Conservation (phyloP, 768 basidiomycete genomes). For the Collybia mongolica region DNA sequence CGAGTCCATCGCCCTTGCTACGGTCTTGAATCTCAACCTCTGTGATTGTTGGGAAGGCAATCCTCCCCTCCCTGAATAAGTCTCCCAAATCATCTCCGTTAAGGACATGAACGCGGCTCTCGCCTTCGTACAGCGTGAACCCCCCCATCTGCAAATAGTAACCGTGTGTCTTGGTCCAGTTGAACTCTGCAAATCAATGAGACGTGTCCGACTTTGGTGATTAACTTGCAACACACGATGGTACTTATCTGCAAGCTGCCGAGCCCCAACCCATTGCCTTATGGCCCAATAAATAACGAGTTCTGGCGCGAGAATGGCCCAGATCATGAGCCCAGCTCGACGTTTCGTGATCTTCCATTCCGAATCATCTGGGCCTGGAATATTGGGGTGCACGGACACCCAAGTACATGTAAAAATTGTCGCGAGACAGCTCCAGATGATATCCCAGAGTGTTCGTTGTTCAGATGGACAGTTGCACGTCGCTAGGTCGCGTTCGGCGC, state of each 20-base stretch:
- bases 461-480: too few relatives aligned
- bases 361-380: neutral
- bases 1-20: too few relatives aligned
- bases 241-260: neutral
- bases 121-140: neutral
- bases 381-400: neutral
- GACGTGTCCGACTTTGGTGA: neutral
- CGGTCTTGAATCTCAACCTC: too few relatives aligned
- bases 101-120: too few relatives aligned
- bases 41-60: too few relatives aligned
- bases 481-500: too few relatives aligned
- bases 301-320: neutral
- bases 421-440: neutral
- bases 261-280: neutral
- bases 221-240: neutral
- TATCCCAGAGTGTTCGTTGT: neutral
- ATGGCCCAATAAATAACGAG: neutral
- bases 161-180: neutral
- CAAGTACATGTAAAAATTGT: neutral
- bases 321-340: neutral
- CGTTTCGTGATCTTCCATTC: neutral
- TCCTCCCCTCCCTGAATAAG: too few relatives aligned
- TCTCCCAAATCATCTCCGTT: too few relatives aligned
- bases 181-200: neutral
- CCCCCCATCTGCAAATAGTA: slow-evolving; percentile 2